Conservation (phyloP, 1,284 basidiomycete species). For the Veloporphyrellus conicus region DNA sequence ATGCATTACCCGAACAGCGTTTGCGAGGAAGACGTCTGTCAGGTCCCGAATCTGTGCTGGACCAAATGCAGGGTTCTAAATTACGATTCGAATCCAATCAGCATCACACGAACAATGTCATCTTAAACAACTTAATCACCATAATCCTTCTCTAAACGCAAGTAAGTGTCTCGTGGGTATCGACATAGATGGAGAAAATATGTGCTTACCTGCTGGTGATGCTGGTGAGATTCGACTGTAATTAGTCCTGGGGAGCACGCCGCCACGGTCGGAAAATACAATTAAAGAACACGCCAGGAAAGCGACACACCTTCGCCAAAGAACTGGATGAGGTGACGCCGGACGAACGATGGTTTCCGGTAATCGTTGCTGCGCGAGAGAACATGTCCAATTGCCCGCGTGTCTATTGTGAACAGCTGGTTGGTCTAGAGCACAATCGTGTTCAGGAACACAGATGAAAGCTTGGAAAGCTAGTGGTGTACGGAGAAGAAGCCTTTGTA, state of each 20-base stretch:
- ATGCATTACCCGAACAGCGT: constrained; percentile 33
- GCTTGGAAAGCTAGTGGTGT: too few relatives aligned
- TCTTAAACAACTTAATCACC: constrained; percentile 7
- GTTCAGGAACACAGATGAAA: too few relatives aligned
- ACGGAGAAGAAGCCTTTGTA: constrained; percentile 37
- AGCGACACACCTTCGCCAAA: not conserved
- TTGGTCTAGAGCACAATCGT: too few relatives aligned
- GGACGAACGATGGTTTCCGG: not conserved
- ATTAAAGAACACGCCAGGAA: not conserved
- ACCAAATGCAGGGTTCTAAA: constrained; percentile 59
- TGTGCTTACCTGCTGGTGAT: not conserved
- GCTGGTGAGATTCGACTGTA: not conserved
- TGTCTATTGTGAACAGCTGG: too few relatives aligned
- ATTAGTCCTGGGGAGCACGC: not conserved
- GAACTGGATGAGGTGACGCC: not conserved
- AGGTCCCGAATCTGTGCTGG: constrained; percentile 51
- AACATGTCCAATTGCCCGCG: too few relatives aligned
- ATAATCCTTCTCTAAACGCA: constrained; percentile 26
- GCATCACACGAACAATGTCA: not conserved
- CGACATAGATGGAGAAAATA: not conserved
- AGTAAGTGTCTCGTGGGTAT: not conserved
- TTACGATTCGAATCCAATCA: not conserved
- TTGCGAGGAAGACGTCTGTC: constrained; percentile 52
- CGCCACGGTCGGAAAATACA: too few relatives aligned
- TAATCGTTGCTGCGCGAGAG: too few relatives aligned